These are phyloP conservation scores for Fusarium albosuccineum DNA, from an alignment of 2,329 filamentous ascomycete species.

Conservation along the genomic window DNA sequence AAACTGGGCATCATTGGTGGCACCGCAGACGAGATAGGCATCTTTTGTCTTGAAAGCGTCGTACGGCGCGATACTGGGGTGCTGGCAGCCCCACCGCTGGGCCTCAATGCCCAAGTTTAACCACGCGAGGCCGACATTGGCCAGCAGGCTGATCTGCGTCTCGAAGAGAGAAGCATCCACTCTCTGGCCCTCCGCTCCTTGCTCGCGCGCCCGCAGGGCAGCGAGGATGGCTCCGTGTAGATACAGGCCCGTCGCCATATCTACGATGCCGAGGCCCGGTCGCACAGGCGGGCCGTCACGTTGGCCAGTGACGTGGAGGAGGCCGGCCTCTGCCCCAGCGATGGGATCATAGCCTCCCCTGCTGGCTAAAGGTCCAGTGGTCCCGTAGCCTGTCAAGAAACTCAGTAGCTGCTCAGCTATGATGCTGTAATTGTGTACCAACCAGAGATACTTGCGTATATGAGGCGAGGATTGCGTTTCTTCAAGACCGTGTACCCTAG, in stretches of 20 bases:
- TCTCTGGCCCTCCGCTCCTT: conserved; percentile 56
- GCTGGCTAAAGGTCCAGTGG: conserved; percentile 55
- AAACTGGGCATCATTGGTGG: conserved; percentile 54
- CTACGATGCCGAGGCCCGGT: conserved; percentile 58
- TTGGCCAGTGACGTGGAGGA: conserved; percentile 60
- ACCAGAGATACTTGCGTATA: conserved; percentile 57
- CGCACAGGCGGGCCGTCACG: conserved; percentile 55
- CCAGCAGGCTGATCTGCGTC: conserved; percentile 56
- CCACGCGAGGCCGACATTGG: conserved; percentile 56
- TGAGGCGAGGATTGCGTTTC: conserved; percentile 53
- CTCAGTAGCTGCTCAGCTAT: too few species aligned
- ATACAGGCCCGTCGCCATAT: conserved; percentile 59
- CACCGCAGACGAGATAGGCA: conserved; percentile 48
- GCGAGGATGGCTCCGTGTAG: conserved; percentile 60
- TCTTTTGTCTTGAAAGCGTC: conserved; percentile 57
- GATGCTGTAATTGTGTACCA: too few species aligned
- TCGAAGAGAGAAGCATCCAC: conserved; percentile 61
- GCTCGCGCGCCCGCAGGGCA: conserved; percentile 54
- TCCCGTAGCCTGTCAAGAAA: conserved; percentile 41
- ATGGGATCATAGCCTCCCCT: conserved; percentile 62
- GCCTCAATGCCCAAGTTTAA: conserved; percentile 56
- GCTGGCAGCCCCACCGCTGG: conserved; percentile 58
- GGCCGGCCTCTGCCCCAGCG: conserved; percentile 57
- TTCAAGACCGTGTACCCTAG: conserved; percentile 55
- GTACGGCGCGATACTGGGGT: conserved; percentile 62